phyloP scores from a whole-genome alignment of 768 basidiomycete species.

The Pisolithus microcarpus region DNA sequence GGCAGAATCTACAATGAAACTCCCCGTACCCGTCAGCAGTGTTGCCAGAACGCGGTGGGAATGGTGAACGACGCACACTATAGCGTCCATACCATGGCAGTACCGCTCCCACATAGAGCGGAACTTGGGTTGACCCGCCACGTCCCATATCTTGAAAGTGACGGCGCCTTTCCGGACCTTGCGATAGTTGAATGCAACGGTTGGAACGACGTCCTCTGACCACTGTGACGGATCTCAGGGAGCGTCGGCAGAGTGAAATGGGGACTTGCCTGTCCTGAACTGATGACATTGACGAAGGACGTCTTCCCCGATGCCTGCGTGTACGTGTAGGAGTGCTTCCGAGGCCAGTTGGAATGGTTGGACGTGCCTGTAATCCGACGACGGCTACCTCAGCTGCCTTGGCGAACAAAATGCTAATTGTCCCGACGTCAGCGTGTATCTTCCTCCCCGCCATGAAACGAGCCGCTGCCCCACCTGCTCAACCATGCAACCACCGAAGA shows the following conservation, averaged over 20 bases:
- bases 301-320: conserved; percentile 88
- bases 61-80: conserved; percentile 52
- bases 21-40: conserved; percentile 23
- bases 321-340: not conserved
- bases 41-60: not conserved
- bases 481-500: conserved; percentile 54
- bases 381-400: conserved; percentile 85
- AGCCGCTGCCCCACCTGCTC: conserved; percentile 30
- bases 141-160: conserved; percentile 92
- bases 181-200: conserved; percentile 87
- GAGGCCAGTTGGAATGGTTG: too few species aligned
- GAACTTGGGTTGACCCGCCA: conserved; percentile 91
- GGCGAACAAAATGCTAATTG: conserved; percentile 69
- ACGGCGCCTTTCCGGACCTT: conserved; percentile 87
- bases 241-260: not conserved
- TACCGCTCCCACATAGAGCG: conserved; percentile 95
- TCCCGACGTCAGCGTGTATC: not conserved
- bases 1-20: conserved; percentile 88
- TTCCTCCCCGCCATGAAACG: not conserved
- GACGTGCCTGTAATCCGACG: conserved; percentile 71
- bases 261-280: conserved; percentile 65
- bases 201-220: conserved; percentile 96
- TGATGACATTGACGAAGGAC: conserved; percentile 87
- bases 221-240: conserved; percentile 43
- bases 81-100: conserved; percentile 86